These are phyloP conservation scores for Phytophthora sojae DNA, from an alignment of 352 stramenopile species.

Conservation along the genomic window DNA sequence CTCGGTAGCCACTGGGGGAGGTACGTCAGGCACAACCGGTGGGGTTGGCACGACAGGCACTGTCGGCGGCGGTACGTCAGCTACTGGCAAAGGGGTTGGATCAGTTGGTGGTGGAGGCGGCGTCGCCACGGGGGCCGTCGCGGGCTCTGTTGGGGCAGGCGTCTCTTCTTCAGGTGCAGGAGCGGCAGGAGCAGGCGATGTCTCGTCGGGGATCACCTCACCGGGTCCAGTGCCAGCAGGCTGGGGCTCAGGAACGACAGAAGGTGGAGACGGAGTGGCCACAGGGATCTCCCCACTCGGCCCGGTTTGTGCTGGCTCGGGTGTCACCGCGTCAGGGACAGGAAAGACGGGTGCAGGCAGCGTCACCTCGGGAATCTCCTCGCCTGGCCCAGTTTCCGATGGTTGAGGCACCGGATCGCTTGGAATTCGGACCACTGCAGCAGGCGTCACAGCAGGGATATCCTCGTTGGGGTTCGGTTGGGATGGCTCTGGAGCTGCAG, in stretches of 20 bases:
- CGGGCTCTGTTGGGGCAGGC: constrained; percentile 14
- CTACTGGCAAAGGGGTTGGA: background rate
- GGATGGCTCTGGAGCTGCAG: background rate
- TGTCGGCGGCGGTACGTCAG: constrained; percentile 8
- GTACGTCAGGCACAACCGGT: constrained; percentile 10
- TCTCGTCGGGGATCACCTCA: constrained; percentile 18
- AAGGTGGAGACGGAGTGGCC: constrained; percentile 5
- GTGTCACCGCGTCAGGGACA: constrained; percentile 16
- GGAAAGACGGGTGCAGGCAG: constrained; percentile 19
- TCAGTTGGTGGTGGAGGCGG: constrained; percentile 4
- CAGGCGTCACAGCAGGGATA: constrained; percentile 7
- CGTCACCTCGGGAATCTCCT: constrained; percentile 7
- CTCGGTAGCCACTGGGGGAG: constrained; percentile 6
- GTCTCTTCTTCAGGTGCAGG: constrained; percentile 10
- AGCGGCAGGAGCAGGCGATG: constrained; percentile 4
- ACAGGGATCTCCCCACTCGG: constrained; percentile 19
- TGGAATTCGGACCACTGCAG: constrained; percentile 7
- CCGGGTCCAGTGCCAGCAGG: constrained; percentile 13
- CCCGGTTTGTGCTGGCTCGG: constrained; percentile 11
- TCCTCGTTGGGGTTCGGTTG: background rate
- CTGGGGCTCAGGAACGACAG: constrained; percentile 16
- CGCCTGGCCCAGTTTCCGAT: constrained; percentile 13
- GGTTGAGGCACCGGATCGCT: background rate
- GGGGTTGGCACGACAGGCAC: constrained; percentile 14
- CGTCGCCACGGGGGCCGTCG: constrained; percentile 9